These are phyloP conservation scores for Ogataea degrootiae DNA, from an alignment of 805 yeast genomes.

Conservation along the genomic window DNA sequence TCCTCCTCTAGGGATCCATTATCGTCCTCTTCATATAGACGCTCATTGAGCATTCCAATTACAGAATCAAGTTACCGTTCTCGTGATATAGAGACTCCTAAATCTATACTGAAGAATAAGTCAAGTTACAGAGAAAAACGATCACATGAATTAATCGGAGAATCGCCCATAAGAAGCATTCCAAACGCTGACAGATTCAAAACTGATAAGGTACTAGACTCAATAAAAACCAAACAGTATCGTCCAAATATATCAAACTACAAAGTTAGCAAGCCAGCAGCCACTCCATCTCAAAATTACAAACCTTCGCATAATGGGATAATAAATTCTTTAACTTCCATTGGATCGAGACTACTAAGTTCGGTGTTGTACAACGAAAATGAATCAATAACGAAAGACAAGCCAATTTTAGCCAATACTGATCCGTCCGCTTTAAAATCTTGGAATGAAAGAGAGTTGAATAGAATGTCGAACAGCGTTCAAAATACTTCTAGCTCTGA, in stretches of 20 bases:
- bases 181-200: constrained; percentile 9
- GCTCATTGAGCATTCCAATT: no score
- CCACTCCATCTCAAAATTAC: not conserved
- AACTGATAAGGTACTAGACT: constrained; percentile 16
- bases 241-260: constrained; percentile 1
- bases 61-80: not conserved
- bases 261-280: not conserved
- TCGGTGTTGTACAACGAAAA: constrained; percentile 27
- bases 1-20: constrained; percentile 1
- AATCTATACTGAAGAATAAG: constrained; percentile 10
- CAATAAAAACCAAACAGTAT: constrained; percentile 12
- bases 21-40: not conserved
- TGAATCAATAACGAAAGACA: not conserved
- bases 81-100: constrained; percentile 4
- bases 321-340: constrained; percentile 23
- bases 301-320: constrained; percentile 15
- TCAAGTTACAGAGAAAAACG: constrained; percentile 9
- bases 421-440: constrained; percentile 1
- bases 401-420: not conserved
- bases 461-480: not conserved
- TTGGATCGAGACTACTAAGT: constrained; percentile 24
- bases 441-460: constrained; percentile 7
- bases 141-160: constrained; percentile 25
- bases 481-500: no score
- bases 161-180: constrained; percentile 23